Evolutionary conservation across 1,284 basidiomycete genomes (phyloP), one percentile per base, ranked within the genome.

Genomic region (Naganishia albida): DNA sequence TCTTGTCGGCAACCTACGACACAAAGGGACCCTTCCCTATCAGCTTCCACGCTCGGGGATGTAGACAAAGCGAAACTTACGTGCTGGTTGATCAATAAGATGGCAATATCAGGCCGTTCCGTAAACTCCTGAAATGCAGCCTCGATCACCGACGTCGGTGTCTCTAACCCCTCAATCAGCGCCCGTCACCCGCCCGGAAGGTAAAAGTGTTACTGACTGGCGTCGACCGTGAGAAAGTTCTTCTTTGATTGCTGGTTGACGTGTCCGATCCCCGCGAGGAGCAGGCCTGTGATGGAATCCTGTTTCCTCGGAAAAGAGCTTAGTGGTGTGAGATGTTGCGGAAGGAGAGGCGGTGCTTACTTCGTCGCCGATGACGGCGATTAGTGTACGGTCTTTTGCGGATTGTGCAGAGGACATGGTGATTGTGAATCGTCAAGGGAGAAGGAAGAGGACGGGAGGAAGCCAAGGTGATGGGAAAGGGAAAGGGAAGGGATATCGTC

Each of bases 1-100:
- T 99, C 83, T 91, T 92, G 82, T 99, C 96, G 54, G 93, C 93
- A 72, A 97, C 83, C 93, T 96, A 71, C n/a, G 23, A 50, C 13
- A 18, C 20, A n/a, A n/a, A 15, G 39, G 8, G 13, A 25, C 20
- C 12, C n/a, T n/a, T n/a, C n/a, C n/a, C 51, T 8, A 48, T 28
- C 23, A 20, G 20, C 30, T 28, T 25, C 16, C 12, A 12, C 8
- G 20, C 2, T 16, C 23, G 38, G 25, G 42, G 43, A n/a, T 7
- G 28, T 43, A 16, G 46, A 23, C 25, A 42, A 7, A n/a, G 39
- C 30, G 23, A 26, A 12, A 77, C 88, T 71, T 69, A 93, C 93
- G 82, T 97, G 93, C 77, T 98, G 93, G 82, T 97, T 98, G 75
- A 98, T 96, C 71, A 98, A 83, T 18, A 98, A 82, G 71, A 98